These are phyloP conservation scores for Syzygium aqueum DNA, from an alignment of 345 rosid species.

Conservation along the genomic window DNA sequence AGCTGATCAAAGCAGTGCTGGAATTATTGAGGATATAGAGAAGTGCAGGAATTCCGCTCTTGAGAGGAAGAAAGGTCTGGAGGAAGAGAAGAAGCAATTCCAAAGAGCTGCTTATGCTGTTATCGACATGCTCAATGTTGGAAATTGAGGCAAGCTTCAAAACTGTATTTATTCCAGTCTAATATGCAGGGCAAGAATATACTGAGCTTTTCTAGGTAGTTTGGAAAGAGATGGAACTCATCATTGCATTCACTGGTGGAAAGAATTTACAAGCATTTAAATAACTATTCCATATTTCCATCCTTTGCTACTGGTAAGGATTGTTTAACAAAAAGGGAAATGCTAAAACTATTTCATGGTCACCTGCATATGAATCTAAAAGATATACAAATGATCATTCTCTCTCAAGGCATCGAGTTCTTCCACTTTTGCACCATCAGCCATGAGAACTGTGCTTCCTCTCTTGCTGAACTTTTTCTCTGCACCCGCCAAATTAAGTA, in stretches of 20 bases:
- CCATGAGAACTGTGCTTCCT: conserved; percentile 63
- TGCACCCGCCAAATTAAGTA: conserved; percentile 23
- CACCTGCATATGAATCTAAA: conserved; percentile 14
- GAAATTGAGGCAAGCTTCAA: background rate
- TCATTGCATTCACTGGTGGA: background rate
- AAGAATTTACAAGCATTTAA: background rate
- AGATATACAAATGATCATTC: conserved; percentile 63
- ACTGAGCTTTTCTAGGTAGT: background rate
- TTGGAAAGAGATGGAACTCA: background rate
- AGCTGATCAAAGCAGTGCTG: conserved; percentile 62
- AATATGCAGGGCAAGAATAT: background rate
- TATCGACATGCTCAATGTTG: conserved; percentile 47
- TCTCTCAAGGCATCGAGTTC: conserved; percentile 69
- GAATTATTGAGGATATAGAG: conserved; percentile 62
- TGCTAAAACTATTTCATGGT: conserved; percentile 16
- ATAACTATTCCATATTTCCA: background rate
- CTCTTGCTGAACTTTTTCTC: conserved; percentile 66
- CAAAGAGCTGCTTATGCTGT: conserved; percentile 84
- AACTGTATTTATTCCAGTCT: background rate
- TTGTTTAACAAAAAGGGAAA: background rate
- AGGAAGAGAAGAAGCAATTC: conserved; percentile 61
- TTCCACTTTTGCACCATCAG: conserved; percentile 75
- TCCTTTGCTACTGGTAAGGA: background rate
- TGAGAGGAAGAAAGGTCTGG: conserved; percentile 63
- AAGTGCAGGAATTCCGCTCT: conserved; percentile 56